Base-by-base conservation (phyloP, 805 yeast species). In the Zygosaccharomyces bailii region DNA sequence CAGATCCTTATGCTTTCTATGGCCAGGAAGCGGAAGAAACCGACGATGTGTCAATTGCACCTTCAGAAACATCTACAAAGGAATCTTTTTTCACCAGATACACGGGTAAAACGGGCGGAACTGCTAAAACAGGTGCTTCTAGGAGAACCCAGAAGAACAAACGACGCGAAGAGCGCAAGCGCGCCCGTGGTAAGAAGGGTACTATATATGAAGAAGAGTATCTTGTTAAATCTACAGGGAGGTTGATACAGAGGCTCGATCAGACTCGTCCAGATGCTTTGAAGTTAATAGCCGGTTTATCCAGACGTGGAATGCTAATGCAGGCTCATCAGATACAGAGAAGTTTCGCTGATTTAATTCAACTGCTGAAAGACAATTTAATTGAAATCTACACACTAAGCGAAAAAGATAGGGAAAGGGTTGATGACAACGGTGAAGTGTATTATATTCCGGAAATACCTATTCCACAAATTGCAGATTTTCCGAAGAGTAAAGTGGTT, bases 201-300 rank as follows among this genome's bases (percentile, higher is more conserved):
- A 91, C 97, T 5, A 85, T 93, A 16, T 93, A 93, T 59, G 99
- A 93, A 65, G 99, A 93, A 63, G 98, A 93, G 63, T 93, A 93
- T 64, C 76, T 93, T 45, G 82, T 93, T 38, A 80, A 79, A 54
- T 90, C 97, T 3, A 80, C 87, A 46, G 93, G 96, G 3, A 80
- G 99, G 61, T 74, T 93, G 61, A 67, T 88, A 25, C 97, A 88
- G 44, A 78, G 99, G 55, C 67, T 93, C 46, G 76, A 79, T 35
- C 80, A 77, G 52, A 84, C 96, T 0, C 76, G 78, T 53, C 71
- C 79, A 0, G 99, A 93, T 57, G 90, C 93, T 2, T 56, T 75
- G 16, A 75, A 75, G 50, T 72, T 93, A 49, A 76, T 89, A 31
- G 91, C 84, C 52, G 91, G 84, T 0, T 71, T 93, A 49, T 60